Evolutionary conservation across 2,329 filamentous ascomycete genomes (phyloP).

Genomic region (Aspergillus proliferans): DNA sequence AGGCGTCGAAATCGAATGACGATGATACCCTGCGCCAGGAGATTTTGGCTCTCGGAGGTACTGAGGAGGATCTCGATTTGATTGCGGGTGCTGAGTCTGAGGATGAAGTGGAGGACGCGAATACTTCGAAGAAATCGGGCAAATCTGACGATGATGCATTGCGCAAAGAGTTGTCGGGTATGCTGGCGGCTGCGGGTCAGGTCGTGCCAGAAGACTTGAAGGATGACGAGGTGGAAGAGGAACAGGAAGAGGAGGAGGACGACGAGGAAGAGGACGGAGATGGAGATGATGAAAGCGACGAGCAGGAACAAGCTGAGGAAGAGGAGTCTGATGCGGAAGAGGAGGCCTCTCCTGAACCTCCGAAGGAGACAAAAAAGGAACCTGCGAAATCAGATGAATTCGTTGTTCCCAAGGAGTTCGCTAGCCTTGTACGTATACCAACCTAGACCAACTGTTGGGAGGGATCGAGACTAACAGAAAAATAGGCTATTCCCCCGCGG

Average conservation of each 20-base stretch:
- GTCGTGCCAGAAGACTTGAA: constrained; percentile 29
- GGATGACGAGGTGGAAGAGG: constrained; percentile 25
- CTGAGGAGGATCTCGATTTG: constrained; percentile 44
- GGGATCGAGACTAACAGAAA: constrained; percentile 16
- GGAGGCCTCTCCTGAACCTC: constrained; percentile 19
- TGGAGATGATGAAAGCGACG: constrained; percentile 22
- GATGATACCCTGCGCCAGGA: constrained; percentile 36
- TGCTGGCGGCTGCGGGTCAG: constrained; percentile 31
- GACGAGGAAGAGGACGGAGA: constrained; percentile 30
- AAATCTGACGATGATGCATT: constrained; percentile 29
- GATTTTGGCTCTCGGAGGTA: constrained; percentile 43
- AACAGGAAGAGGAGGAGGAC: constrained; percentile 36
- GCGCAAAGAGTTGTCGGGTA: constrained; percentile 35
- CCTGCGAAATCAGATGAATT: constrained; percentile 15
- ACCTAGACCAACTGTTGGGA: neutral
- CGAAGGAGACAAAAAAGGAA: constrained; percentile 13
- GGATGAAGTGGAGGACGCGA: constrained; percentile 39
- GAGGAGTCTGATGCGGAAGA: constrained; percentile 23
- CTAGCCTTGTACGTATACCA: constrained; percentile 25
- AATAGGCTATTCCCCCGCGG: constrained; percentile 53
- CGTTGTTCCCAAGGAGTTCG: constrained; percentile 30
- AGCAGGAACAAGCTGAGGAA: constrained; percentile 25
- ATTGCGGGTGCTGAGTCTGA: constrained; percentile 41
- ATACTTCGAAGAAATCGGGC: constrained; percentile 18
- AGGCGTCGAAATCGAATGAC: constrained; percentile 13